A percentile compares a stretch with the other conserved stretches of the same genome.
Conservation (phyloP, 2,329 filamentous ascomycete genomes). For the Xylariaceae sp. region DNA sequence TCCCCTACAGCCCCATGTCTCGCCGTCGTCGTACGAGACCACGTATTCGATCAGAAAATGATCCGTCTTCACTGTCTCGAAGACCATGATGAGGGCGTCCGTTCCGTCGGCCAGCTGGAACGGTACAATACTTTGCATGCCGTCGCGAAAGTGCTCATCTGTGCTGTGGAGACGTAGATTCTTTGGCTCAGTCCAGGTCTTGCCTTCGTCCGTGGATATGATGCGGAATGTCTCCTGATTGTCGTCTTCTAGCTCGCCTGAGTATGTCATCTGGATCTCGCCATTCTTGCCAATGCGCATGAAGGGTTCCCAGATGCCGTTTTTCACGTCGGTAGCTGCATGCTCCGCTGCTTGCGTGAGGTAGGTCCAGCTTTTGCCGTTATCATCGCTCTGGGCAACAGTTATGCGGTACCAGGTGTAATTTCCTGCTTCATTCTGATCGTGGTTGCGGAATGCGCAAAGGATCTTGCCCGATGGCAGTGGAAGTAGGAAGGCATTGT, state of each 20-base stretch:
- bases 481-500: conserved; percentile 37
- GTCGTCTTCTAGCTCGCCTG: conserved; percentile 30
- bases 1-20: background rate
- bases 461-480: conserved; percentile 30
- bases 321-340: conserved; percentile 13
- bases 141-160: background rate
- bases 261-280: conserved; percentile 40
- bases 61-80: background rate
- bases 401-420: conserved; percentile 37
- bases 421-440: conserved; percentile 10
- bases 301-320: conserved; percentile 44
- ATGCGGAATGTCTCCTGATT: conserved; percentile 40
- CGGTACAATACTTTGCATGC: background rate
- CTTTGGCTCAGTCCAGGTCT: conserved; percentile 15
- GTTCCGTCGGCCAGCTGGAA: background rate
- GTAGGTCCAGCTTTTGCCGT: conserved; percentile 33
- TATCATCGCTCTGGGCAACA: conserved; percentile 36
- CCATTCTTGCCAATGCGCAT: conserved; percentile 34
- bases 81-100: conserved; percentile 1
- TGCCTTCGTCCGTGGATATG: conserved; percentile 34
- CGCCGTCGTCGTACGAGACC: conserved; percentile 1
- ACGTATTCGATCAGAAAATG: background rate
- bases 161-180: background rate
- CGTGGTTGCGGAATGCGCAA: conserved; percentile 34
- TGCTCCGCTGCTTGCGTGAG: conserved; percentile 21